These are phyloP conservation scores for Postia placenta DNA, from an alignment of 768 basidiomycete genomes.

Conservation along the genomic window DNA sequence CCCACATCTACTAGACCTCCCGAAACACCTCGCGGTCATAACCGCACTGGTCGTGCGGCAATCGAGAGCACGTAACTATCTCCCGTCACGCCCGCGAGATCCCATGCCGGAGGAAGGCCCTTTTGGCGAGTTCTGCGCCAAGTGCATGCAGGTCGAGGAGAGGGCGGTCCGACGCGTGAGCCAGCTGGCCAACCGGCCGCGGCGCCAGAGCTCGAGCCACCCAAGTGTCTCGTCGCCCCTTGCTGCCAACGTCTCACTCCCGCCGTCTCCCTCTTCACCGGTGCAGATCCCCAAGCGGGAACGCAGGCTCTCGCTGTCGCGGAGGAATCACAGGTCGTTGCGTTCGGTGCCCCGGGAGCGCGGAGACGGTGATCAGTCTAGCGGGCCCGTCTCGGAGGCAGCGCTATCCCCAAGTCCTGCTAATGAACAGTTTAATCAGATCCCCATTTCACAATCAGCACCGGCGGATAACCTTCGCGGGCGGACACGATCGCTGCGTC, in stretches of 20 bases:
- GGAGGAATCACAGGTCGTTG: slow-evolving; percentile 3
- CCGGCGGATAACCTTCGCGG: slow-evolving; percentile 1
- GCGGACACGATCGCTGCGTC: slow-evolving; percentile 4
- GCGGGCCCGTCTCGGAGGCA: not conserved
- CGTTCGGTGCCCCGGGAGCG: slow-evolving; percentile 40
- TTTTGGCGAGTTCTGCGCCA: slow-evolving; percentile 50
- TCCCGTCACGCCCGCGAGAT: not conserved
- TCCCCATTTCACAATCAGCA: slow-evolving; percentile 1
- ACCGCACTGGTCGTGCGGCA: slow-evolving; percentile 72
- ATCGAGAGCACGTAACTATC: slow-evolving; percentile 33
- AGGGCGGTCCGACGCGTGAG: slow-evolving; percentile 61
- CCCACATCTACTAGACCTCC: slow-evolving; percentile 72
- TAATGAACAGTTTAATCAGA: not conserved
- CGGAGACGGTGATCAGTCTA: not conserved
- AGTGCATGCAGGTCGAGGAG: slow-evolving; percentile 68
- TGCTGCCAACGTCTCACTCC: slow-evolving; percentile 8
- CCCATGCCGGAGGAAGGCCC: slow-evolving; percentile 25
- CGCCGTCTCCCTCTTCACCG: slow-evolving; percentile 13
- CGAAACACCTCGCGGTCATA: slow-evolving; percentile 71
- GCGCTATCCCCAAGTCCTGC: not conserved
- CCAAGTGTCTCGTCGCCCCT: slow-evolving; percentile 11
- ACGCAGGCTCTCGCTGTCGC: slow-evolving; percentile 12
- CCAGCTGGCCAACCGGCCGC: slow-evolving; percentile 36
- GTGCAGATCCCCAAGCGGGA: slow-evolving; percentile 6
- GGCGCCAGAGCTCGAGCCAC: slow-evolving; percentile 6